Base-by-base conservation (phyloP, 768 basidiomycete genomes). In the Amanita rimosa region DNA sequence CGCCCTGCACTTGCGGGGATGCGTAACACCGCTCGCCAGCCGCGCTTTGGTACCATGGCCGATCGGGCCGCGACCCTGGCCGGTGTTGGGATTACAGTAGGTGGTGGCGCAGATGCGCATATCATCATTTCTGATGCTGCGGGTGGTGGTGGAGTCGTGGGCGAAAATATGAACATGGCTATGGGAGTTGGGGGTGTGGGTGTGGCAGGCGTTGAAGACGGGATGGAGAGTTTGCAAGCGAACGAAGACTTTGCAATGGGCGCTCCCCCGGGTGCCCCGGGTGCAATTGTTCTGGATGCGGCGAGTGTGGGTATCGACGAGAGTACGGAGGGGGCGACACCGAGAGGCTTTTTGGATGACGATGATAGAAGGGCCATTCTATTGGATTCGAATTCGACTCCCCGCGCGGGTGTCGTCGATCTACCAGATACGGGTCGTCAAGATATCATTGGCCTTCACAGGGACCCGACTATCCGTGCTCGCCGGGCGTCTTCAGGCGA, bases 191-290 rank as follows among this genome's bases (percentile, higher is more conserved):
- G 33, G 7, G 60, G 52, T 34, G 63, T 59, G 3, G 62, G 56
- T 0, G 76, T 71, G 0, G 76, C 75, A 7, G 75, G 77, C 0
- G 82, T 85, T 11, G 84, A 85, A 48, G 84, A 84, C 52, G 86
- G 83, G 1, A 79, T 89, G 35, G 85, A 86, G 6, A 77, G 77
- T 3, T 64, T 89, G 36, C 85, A 87, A 35, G 74, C 78, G n/a
- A 89, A 89, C 53, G 89, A 92, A 55, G 86, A 87, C 61, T 86
- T 91, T 54, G 85, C 83, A 4, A 87, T 90, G 82, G 89, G 89
- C 41, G 89, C 89, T 0, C 89, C 89, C 1, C 90, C 90, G 7
- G 88, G 88, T 34, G 88, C 90, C 0, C 89, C 89, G 0, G 89
- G 89, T 44, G 89, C 88, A 0, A 49, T 49, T 16, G 41, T 48